These are phyloP conservation scores for Lachancea quebecensis DNA, from an alignment of 805 yeast species.

Conservation along the genomic window DNA sequence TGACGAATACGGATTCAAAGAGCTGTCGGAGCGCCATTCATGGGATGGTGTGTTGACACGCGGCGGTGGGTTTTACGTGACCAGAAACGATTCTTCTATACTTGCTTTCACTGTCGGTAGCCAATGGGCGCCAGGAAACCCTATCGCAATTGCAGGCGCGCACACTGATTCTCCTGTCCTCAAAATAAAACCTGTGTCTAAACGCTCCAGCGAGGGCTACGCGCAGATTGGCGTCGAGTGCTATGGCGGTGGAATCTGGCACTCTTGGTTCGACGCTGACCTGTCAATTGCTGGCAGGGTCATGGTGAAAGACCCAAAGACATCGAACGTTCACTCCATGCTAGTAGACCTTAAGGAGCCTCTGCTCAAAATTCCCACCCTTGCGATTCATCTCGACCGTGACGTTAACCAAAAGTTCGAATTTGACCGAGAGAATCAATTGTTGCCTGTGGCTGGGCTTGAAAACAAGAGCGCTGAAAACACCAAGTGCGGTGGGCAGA, in stretches of 20 bases:
- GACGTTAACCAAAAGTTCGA: slow-evolving; percentile 73
- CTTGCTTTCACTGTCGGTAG: slow-evolving; percentile 82
- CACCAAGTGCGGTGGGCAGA: slow-evolving; percentile 40
- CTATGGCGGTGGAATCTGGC: slow-evolving; percentile 96
- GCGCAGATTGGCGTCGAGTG: slow-evolving; percentile 88
- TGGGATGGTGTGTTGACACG: slow-evolving; percentile 56
- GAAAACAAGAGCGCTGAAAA: slow-evolving; percentile 12
- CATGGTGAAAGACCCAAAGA: slow-evolving; percentile 44
- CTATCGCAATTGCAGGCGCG: slow-evolving; percentile 86
- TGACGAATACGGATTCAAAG: slow-evolving; percentile 57
- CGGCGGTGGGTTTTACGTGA: slow-evolving; percentile 72
- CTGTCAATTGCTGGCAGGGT: slow-evolving; percentile 89
- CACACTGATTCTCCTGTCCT: slow-evolving; percentile 93
- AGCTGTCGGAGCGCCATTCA: slow-evolving; percentile 59
- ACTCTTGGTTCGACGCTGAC: slow-evolving; percentile 95
- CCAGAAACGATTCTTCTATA: slow-evolving; percentile 83
- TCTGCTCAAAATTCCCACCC: slow-evolving; percentile 81
- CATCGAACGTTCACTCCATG: slow-evolving; percentile 50
- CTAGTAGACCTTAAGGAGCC: slow-evolving; percentile 80
- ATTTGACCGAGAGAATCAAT: slow-evolving; percentile 80
- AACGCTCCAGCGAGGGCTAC: slow-evolving; percentile 63
- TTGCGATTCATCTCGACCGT: slow-evolving; percentile 87
- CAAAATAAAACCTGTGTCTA: slow-evolving; percentile 81
- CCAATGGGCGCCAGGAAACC: slow-evolving; percentile 66
- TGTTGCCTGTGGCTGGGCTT: slow-evolving; percentile 80